A percentile compares a stretch with the other conserved stretches of the same genome.
phyloP scores from a whole-genome alignment of 164 flowering plant species.

The Macadamia tetraphylla region DNA sequence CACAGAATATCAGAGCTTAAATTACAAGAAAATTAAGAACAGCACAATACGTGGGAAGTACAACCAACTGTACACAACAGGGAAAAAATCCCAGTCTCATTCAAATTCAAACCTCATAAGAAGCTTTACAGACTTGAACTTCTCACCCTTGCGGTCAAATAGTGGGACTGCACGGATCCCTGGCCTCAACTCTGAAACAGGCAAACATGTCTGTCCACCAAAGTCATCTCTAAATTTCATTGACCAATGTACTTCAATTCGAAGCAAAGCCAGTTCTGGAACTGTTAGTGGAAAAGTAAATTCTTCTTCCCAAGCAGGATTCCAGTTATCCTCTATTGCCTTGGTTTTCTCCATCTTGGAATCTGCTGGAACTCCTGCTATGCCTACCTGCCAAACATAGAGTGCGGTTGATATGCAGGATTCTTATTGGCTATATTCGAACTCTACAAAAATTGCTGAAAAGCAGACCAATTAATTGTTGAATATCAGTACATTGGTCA shows the following conservation, averaged over 20 bases:
- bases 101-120: slow-evolving; percentile 52
- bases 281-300: slow-evolving; percentile 49
- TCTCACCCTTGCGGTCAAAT: slow-evolving; percentile 44
- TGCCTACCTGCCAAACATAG: slow-evolving; percentile 30
- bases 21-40: too few species aligned
- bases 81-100: slow-evolving; percentile 10
- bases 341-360: slow-evolving; percentile 42
- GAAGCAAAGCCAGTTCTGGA: slow-evolving; percentile 63
- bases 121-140: slow-evolving; percentile 43
- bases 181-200: slow-evolving; percentile 47
- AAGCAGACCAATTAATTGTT: too few species aligned
- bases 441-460: too few species aligned
- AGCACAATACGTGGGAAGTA: too few species aligned
- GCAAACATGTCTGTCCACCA: slow-evolving; percentile 69
- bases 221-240: slow-evolving; percentile 58
- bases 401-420: too few species aligned
- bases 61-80: too few species aligned
- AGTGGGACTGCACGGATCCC: slow-evolving; percentile 64
- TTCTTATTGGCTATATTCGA: too few species aligned
- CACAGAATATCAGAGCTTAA: too few species aligned
- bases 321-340: slow-evolving; percentile 52
- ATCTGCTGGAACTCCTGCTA: slow-evolving; percentile 61
- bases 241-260: slow-evolving; percentile 49
- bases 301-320: slow-evolving; percentile 59
- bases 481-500: too few species aligned